These are phyloP conservation scores for Cercospora citrullina DNA, from an alignment of 2,329 filamentous ascomycete species.

Conservation along the genomic window DNA sequence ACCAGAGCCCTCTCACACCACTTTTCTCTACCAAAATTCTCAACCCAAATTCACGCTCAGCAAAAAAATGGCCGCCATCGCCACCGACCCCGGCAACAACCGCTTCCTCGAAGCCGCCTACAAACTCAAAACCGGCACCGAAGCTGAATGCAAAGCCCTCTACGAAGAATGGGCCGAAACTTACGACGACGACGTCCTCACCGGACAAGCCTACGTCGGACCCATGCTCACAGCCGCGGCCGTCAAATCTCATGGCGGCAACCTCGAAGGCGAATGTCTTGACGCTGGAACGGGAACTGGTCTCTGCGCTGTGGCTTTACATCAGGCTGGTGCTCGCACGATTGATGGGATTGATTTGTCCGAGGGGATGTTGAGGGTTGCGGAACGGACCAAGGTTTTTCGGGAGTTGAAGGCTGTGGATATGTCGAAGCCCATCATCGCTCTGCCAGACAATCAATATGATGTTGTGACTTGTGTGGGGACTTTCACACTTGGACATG, in stretches of 20 bases:
- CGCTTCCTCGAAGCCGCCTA: constrained; percentile 18
- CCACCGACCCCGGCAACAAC: constrained; percentile 13
- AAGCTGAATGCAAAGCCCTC: constrained; percentile 28
- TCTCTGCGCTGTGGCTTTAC: constrained; percentile 53
- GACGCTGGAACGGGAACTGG: constrained; percentile 21
- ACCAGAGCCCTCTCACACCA: not conserved
- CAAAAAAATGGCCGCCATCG: constrained; percentile 10
- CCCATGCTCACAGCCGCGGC: constrained; percentile 33
- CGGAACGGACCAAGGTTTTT: constrained; percentile 52
- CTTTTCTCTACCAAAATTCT: not conserved
- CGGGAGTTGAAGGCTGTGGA: constrained; percentile 49
- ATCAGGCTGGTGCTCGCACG: constrained; percentile 45
- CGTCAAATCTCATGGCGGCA: constrained; percentile 18
- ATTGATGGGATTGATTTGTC: constrained; percentile 57
- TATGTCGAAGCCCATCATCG: constrained; percentile 50
- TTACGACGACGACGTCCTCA: constrained; percentile 46
- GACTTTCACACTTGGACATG: constrained; percentile 57
- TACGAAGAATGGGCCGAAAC: constrained; percentile 52
- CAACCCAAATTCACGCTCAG: not conserved
- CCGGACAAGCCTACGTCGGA: constrained; percentile 44
- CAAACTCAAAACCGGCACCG: constrained; percentile 18
- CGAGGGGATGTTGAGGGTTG: constrained; percentile 56
- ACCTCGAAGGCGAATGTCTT: constrained; percentile 20
- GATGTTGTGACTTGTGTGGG: constrained; percentile 57
- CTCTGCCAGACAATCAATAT: constrained; percentile 46